Evolutionary conservation across 2,329 filamentous ascomycete genomes (phyloP).

Genomic region (Penicillium paneum): DNA sequence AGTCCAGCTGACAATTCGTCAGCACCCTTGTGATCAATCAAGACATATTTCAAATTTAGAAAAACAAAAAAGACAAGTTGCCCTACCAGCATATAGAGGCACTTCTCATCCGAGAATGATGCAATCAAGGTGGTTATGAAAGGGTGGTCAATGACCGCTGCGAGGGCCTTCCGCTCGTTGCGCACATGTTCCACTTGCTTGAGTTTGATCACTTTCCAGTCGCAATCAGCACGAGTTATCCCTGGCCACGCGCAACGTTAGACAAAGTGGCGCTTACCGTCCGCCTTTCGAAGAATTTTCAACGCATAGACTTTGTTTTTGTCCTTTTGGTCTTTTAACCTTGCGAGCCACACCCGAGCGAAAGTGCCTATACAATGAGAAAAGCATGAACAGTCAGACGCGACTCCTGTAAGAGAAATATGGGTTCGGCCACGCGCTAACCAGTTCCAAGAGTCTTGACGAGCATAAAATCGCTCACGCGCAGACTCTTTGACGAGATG

Average conservation of each 20-base stretch:
- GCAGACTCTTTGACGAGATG: constrained; percentile 38
- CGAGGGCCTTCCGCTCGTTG: constrained; percentile 63
- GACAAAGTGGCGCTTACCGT: constrained; percentile 36
- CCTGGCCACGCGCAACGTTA: constrained; percentile 1
- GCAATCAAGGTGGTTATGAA: constrained; percentile 65
- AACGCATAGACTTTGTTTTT: constrained; percentile 47
- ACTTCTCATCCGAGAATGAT: constrained; percentile 62
- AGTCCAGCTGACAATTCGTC: constrained; percentile 53
- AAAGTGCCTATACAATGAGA: constrained; percentile 45
- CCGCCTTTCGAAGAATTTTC: constrained; percentile 51
- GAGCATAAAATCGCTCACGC: constrained; percentile 46
- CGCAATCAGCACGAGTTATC: constrained; percentile 11
- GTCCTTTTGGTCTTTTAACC: constrained; percentile 39
- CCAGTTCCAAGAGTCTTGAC: constrained; percentile 51
- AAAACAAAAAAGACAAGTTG: not conserved
- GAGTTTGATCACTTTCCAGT: constrained; percentile 50
- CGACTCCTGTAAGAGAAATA: not conserved
- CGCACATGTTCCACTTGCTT: constrained; percentile 68
- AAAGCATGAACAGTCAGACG: constrained; percentile 5
- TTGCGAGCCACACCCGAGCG: constrained; percentile 50
- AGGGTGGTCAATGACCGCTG: constrained; percentile 60
- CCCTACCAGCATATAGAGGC: constrained; percentile 53
- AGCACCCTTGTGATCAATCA: constrained; percentile 10
- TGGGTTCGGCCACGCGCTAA: constrained; percentile 25
- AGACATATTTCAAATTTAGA: not conserved